phyloP scores from a whole-genome alignment of 805 yeast genomes.

The Wickerhamomyces kurtzmanii region DNA sequence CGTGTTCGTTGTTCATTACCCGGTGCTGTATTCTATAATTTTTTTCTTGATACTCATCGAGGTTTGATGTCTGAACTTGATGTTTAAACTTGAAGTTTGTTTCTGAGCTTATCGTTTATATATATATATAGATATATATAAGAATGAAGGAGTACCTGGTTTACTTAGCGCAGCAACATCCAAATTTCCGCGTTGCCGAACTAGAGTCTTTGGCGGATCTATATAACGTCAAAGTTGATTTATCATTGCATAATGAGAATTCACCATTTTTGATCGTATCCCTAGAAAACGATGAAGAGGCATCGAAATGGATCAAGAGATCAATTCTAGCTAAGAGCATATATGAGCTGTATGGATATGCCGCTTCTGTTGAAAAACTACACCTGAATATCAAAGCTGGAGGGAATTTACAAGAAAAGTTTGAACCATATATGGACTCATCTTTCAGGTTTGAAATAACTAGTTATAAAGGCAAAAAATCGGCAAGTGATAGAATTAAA shows the following conservation, averaged over 20 bases:
- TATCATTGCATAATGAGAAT: slow-evolving; percentile 43
- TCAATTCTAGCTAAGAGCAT: slow-evolving; percentile 66
- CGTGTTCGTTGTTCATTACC: no score
- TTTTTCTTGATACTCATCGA: no score
- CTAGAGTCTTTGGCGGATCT: slow-evolving; percentile 74
- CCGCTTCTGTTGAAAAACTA: slow-evolving; percentile 40
- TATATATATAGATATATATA: slow-evolving; percentile 1
- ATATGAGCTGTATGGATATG: slow-evolving; percentile 81
- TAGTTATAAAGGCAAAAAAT: slow-evolving; percentile 64
- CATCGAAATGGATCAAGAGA: slow-evolving; percentile 50
- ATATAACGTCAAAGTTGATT: slow-evolving; percentile 43
- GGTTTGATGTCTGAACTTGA: no score
- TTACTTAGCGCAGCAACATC: slow-evolving; percentile 80
- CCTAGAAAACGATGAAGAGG: slow-evolving; percentile 58
- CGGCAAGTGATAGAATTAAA: slow-evolving; percentile 37
- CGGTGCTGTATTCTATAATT: no score
- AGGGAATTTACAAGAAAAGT: slow-evolving; percentile 11
- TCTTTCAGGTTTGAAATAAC: slow-evolving; percentile 78
- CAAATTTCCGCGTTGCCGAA: slow-evolving; percentile 73
- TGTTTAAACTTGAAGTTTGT: no score
- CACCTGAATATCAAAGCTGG: slow-evolving; percentile 35
- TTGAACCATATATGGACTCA: slow-evolving; percentile 24
- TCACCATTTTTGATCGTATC: slow-evolving; percentile 68
- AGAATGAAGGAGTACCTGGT: slow-evolving; percentile 51
- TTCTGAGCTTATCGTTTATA: slow-evolving; percentile 3